A percentile compares a stretch with the other conserved stretches of the same genome.
Evolutionary conservation across 345 rosid genomes (phyloP).

Genomic region (Syzygium jambos): DNA sequence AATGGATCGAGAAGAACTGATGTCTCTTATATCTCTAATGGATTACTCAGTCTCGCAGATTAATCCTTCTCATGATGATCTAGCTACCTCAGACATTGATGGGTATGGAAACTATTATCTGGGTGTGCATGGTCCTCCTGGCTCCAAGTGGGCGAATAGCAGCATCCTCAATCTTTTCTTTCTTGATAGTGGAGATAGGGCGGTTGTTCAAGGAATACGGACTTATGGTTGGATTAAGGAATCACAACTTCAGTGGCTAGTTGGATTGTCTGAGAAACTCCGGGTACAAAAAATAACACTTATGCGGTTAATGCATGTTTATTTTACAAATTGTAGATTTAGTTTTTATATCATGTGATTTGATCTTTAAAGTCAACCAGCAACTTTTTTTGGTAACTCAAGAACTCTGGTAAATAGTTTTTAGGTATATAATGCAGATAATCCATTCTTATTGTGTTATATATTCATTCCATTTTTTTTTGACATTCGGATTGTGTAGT

Average conservation of each 20-base stretch:
- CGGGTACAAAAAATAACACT: conserved; percentile 24
- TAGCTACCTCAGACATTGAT: conserved; percentile 22
- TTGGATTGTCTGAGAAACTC: conserved; percentile 26
- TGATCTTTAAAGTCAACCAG: not conserved
- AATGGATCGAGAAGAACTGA: conserved; percentile 71
- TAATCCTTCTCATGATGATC: conserved; percentile 41
- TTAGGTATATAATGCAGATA: not conserved
- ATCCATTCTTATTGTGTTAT: not conserved
- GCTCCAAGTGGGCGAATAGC: conserved; percentile 61
- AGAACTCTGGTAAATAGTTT: not conserved
- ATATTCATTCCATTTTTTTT: not conserved
- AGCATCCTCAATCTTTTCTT: conserved; percentile 75
- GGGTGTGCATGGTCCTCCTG: conserved; percentile 61
- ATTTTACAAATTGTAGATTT: not conserved
- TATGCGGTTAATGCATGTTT: not conserved
- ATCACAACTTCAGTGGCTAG: conserved; percentile 82
- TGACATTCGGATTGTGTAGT: not conserved
- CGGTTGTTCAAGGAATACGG: conserved; percentile 43
- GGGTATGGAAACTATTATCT: conserved; percentile 79
- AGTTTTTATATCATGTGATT: not conserved
- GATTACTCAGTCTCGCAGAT: conserved; percentile 69
- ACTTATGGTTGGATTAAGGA: conserved; percentile 89
- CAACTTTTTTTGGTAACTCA: not conserved
- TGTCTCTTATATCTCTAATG: conserved; percentile 77
- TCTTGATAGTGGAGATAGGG: conserved; percentile 86